Percentiles rank a stretch among this genome's conserved stretches.
Conservation (phyloP, 495 filamentous ascomycete species). For the Aspergillus sclerotioniger region DNA sequence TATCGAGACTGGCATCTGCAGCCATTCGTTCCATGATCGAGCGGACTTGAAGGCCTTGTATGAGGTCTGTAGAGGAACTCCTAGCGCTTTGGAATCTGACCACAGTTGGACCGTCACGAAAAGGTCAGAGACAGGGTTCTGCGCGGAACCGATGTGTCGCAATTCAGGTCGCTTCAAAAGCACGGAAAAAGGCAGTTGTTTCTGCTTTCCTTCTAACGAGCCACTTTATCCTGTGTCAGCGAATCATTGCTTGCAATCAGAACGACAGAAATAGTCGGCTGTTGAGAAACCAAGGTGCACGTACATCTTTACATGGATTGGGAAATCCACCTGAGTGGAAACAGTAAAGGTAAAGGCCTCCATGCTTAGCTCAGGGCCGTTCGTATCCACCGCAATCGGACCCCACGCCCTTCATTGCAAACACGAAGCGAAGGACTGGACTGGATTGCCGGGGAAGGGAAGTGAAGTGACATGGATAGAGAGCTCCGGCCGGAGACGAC, state of each 20-base stretch:
- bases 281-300: constrained; percentile 17
- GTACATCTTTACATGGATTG: constrained; percentile 83
- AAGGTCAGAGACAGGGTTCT: constrained; percentile 73
- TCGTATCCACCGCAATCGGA: background rate
- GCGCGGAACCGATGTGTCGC: constrained; percentile 80
- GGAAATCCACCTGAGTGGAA: constrained; percentile 73
- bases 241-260: background rate
- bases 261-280: background rate
- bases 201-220: constrained; percentile 82
- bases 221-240: constrained; percentile 51
- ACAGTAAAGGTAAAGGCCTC: constrained; percentile 93
- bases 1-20: constrained; percentile 79
- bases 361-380: constrained; percentile 48
- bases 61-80: constrained; percentile 84
- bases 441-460: background rate
- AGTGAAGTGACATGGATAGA: constrained; percentile 3
- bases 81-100: constrained; percentile 92
- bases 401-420: constrained; percentile 2
- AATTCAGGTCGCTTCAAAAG: constrained; percentile 75
- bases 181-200: constrained; percentile 72
- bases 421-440: too few species aligned
- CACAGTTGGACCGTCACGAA: constrained; percentile 92
- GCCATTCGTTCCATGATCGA: constrained; percentile 94
- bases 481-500: constrained; percentile 9
- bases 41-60: constrained; percentile 83